These are phyloP conservation scores for Komagataella mondaviorum DNA, from an alignment of 805 yeast genomes.

Conservation along the genomic window DNA sequence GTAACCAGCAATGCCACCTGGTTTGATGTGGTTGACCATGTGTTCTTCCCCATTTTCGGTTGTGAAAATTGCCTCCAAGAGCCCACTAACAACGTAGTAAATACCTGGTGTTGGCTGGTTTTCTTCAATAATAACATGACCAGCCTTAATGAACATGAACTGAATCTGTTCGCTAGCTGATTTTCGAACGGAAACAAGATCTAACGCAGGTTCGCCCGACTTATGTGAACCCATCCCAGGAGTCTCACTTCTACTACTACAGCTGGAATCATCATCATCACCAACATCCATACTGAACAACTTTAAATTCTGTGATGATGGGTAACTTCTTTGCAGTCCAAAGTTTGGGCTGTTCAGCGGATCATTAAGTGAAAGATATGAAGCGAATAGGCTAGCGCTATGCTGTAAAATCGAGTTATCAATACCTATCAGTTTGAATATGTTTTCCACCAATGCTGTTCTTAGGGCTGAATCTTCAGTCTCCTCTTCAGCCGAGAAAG, in stretches of 20 bases:
- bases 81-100: conserved; percentile 70
- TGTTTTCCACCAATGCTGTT: conserved; percentile 54
- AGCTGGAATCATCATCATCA: conserved; percentile 2
- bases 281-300: conserved; percentile 5
- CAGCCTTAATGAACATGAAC: conserved; percentile 37
- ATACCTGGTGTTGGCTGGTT: conserved; percentile 61
- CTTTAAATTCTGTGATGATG: neutral
- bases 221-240: conserved; percentile 3
- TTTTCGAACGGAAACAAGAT: conserved; percentile 35
- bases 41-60: conserved; percentile 21
- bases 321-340: neutral
- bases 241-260: conserved; percentile 8
- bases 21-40: conserved; percentile 40
- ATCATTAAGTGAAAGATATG: neutral
- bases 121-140: conserved; percentile 45
- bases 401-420: conserved; percentile 12
- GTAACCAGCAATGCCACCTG: conserved; percentile 85
- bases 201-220: conserved; percentile 6
- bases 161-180: conserved; percentile 51
- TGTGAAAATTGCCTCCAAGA: conserved; percentile 46
- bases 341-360: conserved; percentile 7
- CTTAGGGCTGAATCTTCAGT: conserved; percentile 56
- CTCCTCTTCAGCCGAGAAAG: conserved; percentile 49
- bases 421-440: conserved; percentile 59
- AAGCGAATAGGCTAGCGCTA: neutral